Percentiles rank a stretch among this genome's conserved stretches.
phyloP scores from a whole-genome alignment of 2,329 filamentous ascomycete species.

The Ophiosphaerella korrae region DNA sequence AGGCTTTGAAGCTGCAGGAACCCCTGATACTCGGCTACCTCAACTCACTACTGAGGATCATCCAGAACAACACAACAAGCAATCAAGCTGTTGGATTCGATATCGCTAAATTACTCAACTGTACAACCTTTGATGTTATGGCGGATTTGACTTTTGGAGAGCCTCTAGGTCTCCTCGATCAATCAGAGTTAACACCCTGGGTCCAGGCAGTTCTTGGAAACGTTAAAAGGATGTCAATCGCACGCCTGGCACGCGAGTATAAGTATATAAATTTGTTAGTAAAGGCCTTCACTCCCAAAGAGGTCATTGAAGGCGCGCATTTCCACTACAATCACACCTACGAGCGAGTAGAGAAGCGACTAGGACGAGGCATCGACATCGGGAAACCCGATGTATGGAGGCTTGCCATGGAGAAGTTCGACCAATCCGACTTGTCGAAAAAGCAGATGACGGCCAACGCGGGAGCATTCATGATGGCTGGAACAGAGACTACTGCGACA shows the following conservation, averaged over 20 bases:
- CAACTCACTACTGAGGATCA: constrained; percentile 7
- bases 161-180: constrained; percentile 41
- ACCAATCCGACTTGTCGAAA: too few relatives aligned
- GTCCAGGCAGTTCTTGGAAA: constrained; percentile 16
- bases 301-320: neutral
- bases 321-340: neutral
- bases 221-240: neutral
- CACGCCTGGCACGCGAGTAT: neutral
- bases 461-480: too few relatives aligned
- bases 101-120: constrained; percentile 39
- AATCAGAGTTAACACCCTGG: constrained; percentile 41
- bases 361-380: neutral
- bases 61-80: neutral
- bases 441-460: too few relatives aligned
- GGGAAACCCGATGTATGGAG: neutral
- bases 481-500: too few relatives aligned
- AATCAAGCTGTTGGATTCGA: neutral
- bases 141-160: constrained; percentile 51
- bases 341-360: neutral
- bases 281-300: neutral
- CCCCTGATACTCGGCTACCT: constrained; percentile 43
- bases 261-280: too few relatives aligned
- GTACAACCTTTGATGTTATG: constrained; percentile 49
- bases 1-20: constrained; percentile 42
- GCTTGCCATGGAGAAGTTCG: too few relatives aligned